Conservation (phyloP, 495 filamentous ascomycete species). For the Penicillium diatomitis region DNA sequence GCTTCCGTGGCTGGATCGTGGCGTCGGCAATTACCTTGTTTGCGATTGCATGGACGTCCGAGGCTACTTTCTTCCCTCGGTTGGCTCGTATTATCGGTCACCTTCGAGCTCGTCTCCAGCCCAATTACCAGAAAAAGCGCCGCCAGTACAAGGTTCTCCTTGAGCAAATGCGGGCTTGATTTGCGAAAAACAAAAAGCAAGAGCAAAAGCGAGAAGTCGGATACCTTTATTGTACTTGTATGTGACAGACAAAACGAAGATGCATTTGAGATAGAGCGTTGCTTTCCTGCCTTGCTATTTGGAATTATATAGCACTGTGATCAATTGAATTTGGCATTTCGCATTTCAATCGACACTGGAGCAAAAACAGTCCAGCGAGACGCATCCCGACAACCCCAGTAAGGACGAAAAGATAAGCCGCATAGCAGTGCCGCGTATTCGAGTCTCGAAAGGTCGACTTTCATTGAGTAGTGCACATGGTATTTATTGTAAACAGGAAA, state of each 20-base stretch:
- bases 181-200: conserved; percentile 2
- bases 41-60: conserved; percentile 54
- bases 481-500: neutral
- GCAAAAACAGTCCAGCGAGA: conserved; percentile 13
- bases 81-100: conserved; percentile 61
- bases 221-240: conserved; percentile 7
- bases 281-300: conserved; percentile 4
- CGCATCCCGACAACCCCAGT: too few species aligned
- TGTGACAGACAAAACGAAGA: conserved; percentile 8
- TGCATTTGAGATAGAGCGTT: neutral
- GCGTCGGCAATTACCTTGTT: conserved; percentile 60
- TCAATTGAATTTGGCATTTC: conserved; percentile 17
- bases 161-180: conserved; percentile 55
- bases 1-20: conserved; percentile 65
- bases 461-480: neutral
- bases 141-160: conserved; percentile 80
- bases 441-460: too few species aligned
- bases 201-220: neutral
- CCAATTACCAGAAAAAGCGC: conserved; percentile 56
- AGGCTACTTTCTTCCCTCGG: conserved; percentile 58
- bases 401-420: too few species aligned
- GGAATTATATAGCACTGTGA: conserved; percentile 2
- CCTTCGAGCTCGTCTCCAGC: conserved; percentile 44
- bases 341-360: conserved; percentile 22
- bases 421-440: too few species aligned